phyloP scores from a whole-genome alignment of 1,284 basidiomycete genomes.

The Ceratorhiza oryzae-sativae region DNA sequence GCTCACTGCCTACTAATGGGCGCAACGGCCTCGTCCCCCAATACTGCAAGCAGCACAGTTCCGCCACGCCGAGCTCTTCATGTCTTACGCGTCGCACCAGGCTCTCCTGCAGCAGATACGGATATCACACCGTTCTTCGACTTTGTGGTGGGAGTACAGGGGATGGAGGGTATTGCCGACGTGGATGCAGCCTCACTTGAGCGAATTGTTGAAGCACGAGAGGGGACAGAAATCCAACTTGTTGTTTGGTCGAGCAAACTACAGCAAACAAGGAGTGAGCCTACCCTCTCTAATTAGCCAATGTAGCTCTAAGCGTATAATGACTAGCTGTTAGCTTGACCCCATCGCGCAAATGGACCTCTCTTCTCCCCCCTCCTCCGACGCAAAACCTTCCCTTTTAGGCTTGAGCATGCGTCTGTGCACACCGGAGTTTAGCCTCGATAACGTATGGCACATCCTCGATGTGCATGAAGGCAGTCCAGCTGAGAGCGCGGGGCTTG shows the following conservation, averaged over 20 bases:
- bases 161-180: slow-evolving; percentile 52
- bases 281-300: background rate
- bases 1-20: slow-evolving; percentile 39
- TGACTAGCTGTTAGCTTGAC: slow-evolving; percentile 78
- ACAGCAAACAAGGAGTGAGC: slow-evolving; percentile 80
- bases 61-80: slow-evolving; percentile 74
- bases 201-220: slow-evolving; percentile 83
- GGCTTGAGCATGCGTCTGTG: slow-evolving; percentile 93
- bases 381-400: slow-evolving; percentile 71
- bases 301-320: background rate
- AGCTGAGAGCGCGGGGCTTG: slow-evolving; percentile 86
- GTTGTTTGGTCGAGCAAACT: slow-evolving; percentile 93
- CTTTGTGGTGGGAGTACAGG: slow-evolving; percentile 91
- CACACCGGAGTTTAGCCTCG: slow-evolving; percentile 83
- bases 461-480: slow-evolving; percentile 96
- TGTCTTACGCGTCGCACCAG: slow-evolving; percentile 83
- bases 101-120: slow-evolving; percentile 84
- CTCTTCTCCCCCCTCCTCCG: slow-evolving; percentile 40
- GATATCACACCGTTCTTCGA: slow-evolving; percentile 96
- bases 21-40: slow-evolving; percentile 55
- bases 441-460: slow-evolving; percentile 97
- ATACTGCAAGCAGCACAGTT: slow-evolving; percentile 55
- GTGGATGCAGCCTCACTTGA: slow-evolving; percentile 80
- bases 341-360: slow-evolving; percentile 83
- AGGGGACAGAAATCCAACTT: slow-evolving; percentile 79